Evolutionary conservation across 352 stramenopile genomes (phyloP).

Genomic region (Globisporangium nodosum): DNA sequence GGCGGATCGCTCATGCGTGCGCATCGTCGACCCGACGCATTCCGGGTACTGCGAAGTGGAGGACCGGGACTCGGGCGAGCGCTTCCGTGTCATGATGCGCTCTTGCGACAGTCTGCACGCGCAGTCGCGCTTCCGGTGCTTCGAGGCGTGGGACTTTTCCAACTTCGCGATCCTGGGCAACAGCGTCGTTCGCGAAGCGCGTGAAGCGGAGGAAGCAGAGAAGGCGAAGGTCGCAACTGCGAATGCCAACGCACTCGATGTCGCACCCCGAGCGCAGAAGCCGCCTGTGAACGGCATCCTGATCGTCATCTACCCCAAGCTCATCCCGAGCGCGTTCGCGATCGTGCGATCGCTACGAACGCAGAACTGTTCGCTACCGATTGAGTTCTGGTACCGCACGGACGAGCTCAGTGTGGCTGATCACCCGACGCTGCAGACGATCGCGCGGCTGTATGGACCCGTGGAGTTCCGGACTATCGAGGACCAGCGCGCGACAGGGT

Average conservation of each 20-base stretch:
- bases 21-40: slow-evolving; percentile 8
- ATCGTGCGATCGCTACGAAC: slow-evolving; percentile 41
- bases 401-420: slow-evolving; percentile 6
- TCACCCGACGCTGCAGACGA: slow-evolving; percentile 19
- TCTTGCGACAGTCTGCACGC: slow-evolving; percentile 14
- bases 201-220: background rate
- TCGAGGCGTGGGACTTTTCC: slow-evolving; percentile 17
- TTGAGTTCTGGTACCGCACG: slow-evolving; percentile 57
- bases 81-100: slow-evolving; percentile 15
- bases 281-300: slow-evolving; percentile 39
- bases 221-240: too few species aligned
- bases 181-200: slow-evolving; percentile 5
- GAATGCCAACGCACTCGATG: background rate
- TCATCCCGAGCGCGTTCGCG: slow-evolving; percentile 58
- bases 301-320: slow-evolving; percentile 64
- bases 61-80: slow-evolving; percentile 16
- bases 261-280: background rate
- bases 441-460: slow-evolving; percentile 30
- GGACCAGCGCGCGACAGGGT: slow-evolving; percentile 36
- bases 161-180: slow-evolving; percentile 19
- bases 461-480: slow-evolving; percentile 47
- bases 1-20: slow-evolving; percentile 15
- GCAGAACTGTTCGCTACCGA: slow-evolving; percentile 42
- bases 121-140: slow-evolving; percentile 16
- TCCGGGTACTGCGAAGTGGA: slow-evolving; percentile 30